Base-by-base conservation (phyloP, 2,329 filamentous ascomycete species). In the Sclerotinia sclerotiorum region DNA sequence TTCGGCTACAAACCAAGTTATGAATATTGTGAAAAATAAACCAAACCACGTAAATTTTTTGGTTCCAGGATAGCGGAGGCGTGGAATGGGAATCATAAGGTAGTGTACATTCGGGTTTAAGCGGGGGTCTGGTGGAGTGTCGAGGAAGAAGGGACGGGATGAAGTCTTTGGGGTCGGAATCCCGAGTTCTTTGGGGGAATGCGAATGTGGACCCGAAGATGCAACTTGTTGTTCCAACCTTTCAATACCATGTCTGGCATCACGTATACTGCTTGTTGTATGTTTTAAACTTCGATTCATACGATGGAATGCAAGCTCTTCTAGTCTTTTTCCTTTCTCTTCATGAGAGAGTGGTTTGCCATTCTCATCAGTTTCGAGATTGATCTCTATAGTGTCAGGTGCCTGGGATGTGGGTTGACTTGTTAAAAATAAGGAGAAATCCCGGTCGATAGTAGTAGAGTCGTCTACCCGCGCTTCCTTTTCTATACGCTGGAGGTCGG, bases 241-340 rank as follows among this genome's bases (percentile, higher is more conserved):
- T 73, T 87, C 84, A 63, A 89, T 88, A 15, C 86, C 86, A 65
- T 83, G 81, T 71, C 84, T 86, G 27, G 84, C 84, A 19, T 81
- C 83, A 52, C 82, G 84, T 44, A 88, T 85, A 27, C 82, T 82
- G 42, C 81, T 76, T 6, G 87, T 78, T 4, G 83, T 84, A 21
- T 82, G 83, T 69, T 81, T 79, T n/a, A 88, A 78, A 0, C 81
- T 79, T 70, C 83, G 84, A 73, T 79, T 83, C 81, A 88, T 86
- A 66, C 83, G 81, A 61, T 81, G 80, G 57, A 82, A 80, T 17
- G 79, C 77, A 44, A 81, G 78, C 17, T 84, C 76, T 60, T 86
- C 81, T 2, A 74, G 15, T 49, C 66, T 68, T 62, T 71, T 67
- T 49, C 76, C 72, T n/a, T 68, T 61, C 77, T 80, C 69, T 79